Percentiles rank a stretch among this genome's conserved stretches.
phyloP scores from a whole-genome alignment of 164 flowering plant species.

The Dillenia suffruticosa region DNA sequence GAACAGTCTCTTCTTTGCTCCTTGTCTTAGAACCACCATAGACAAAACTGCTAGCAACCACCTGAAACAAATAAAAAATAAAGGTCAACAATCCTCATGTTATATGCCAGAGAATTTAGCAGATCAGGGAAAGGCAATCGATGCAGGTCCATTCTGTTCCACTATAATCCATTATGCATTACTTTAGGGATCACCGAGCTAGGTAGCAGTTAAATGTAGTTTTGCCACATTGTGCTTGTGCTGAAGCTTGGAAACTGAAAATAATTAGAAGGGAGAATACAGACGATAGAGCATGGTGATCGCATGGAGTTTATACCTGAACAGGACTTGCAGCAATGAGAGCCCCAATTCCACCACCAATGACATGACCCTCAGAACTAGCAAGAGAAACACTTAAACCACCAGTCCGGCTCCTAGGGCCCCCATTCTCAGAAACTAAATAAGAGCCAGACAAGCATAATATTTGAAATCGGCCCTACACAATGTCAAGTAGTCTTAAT shows the following conservation, averaged over 20 bases:
- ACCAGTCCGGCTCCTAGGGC: conserved; percentile 61
- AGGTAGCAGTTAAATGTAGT: too few species aligned
- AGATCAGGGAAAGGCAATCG: too few species aligned
- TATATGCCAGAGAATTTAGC: too few species aligned
- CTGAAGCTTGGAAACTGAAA: too few species aligned
- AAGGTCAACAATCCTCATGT: too few species aligned
- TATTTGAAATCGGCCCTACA: conserved; percentile 87
- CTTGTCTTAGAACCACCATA: conserved; percentile 47
- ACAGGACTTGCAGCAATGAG: conserved; percentile 85
- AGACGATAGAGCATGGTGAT: too few species aligned
- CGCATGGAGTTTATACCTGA: conserved; percentile 45
- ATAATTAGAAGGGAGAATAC: too few species aligned
- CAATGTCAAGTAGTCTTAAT: conserved; percentile 1
- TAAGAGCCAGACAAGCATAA: conserved; percentile 79
- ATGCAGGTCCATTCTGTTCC: too few species aligned
- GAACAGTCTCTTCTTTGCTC: conserved; percentile 24
- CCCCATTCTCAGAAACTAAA: conserved; percentile 43
- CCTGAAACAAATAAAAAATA: conserved; percentile 34
- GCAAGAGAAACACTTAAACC: conserved; percentile 77
- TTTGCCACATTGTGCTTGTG: too few species aligned
- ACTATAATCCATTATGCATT: too few species aligned
- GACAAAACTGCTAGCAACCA: conserved; percentile 50
- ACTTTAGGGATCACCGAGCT: too few species aligned
- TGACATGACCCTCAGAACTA: conserved; percentile 85
- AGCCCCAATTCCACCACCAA: conserved; percentile 92